Percentiles rank a stretch among this genome's conserved stretches.
These are phyloP conservation scores for Lodderomyces beijingensis DNA, from an alignment of 1,139 yeast genomes.

Conservation along the genomic window DNA sequence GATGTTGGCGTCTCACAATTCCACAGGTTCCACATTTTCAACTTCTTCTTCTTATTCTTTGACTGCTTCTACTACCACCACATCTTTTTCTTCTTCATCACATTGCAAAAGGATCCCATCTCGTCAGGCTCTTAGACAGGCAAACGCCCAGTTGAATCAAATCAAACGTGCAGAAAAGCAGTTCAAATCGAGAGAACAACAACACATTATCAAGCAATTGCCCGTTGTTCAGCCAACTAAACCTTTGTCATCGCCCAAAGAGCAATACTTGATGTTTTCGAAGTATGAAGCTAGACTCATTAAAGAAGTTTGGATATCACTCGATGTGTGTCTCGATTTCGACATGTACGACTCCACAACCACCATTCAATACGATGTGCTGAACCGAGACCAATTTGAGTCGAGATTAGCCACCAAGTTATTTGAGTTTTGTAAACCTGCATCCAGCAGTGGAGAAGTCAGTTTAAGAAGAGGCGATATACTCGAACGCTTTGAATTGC, in stretches of 20 bases:
- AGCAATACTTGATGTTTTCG: too few relatives aligned
- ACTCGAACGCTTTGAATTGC: not conserved
- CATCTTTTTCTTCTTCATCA: too few relatives aligned
- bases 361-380: constrained; percentile 1
- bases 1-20: too few relatives aligned
- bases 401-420: constrained; percentile 3
- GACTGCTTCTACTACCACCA: too few relatives aligned
- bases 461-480: not conserved
- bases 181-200: not conserved
- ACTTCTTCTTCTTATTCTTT: too few relatives aligned
- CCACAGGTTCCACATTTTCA: too few relatives aligned
- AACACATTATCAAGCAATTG: not conserved
- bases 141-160: too few relatives aligned
- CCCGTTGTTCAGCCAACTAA: not conserved
- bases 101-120: too few relatives aligned
- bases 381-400: constrained; percentile 1
- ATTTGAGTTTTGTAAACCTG: not conserved
- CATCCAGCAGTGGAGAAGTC: not conserved
- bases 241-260: not conserved
- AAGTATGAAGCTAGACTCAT: constrained; percentile 14
- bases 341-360: not conserved
- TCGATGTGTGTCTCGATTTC: constrained; percentile 8
- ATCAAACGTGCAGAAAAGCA: constrained; percentile 1
- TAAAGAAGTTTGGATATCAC: constrained; percentile 14
- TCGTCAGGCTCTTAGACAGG: too few relatives aligned